Base-by-base conservation (phyloP, 164 flowering plant species). In the Pachysandra terminalis region DNA sequence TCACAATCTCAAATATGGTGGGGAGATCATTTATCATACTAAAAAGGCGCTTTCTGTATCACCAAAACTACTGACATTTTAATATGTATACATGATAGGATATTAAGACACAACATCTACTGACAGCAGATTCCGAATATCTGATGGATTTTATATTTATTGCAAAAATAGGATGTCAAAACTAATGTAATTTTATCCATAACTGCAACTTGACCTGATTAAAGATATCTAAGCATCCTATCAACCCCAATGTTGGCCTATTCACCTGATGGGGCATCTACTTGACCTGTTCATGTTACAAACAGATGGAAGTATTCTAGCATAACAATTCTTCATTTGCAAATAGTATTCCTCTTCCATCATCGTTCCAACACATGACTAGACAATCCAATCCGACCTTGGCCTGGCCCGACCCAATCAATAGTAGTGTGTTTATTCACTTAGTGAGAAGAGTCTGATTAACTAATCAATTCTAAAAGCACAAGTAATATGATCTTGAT, bases 11-110 rank as follows among this genome's bases (percentile, higher is more conserved):
- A 74, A 74, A 82, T 77, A 87, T 72, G 22, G 91, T 81, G 15
- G 91, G 87, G 9, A 87, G 85, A 48, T 85, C 89, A 83, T 87
- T 85, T 32, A 87, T 82, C 89, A 85, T 77, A 58, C 51, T 71
- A 67, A 87, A 87, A 21, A 87, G 81, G 19, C 84, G 86, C 53
- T 81, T 82, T 75, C 91, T 87, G 84, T 78, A 78, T 53, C 41
- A 65, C 16, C 24, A 57, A 28, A 56, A 59, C 19, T 37, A 69
- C 40, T 55, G 40, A 40, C 67, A 26, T 35, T 32, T 17, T 49
- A 3, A 55, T 25, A 9, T 16, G 8, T n/a, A 40, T 56, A 37
- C 14, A 22, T 1, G 19, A 61, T 19, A 26, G 14, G 52, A 8
- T 45, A n/a, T 1, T 15, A 45, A 45, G 1, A 15, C 1, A 3